Evolutionary conservation across 2,329 filamentous ascomycete species (phyloP), one percentile per base, ranked within the genome.

Genomic region (Aureobasidium musti): DNA sequence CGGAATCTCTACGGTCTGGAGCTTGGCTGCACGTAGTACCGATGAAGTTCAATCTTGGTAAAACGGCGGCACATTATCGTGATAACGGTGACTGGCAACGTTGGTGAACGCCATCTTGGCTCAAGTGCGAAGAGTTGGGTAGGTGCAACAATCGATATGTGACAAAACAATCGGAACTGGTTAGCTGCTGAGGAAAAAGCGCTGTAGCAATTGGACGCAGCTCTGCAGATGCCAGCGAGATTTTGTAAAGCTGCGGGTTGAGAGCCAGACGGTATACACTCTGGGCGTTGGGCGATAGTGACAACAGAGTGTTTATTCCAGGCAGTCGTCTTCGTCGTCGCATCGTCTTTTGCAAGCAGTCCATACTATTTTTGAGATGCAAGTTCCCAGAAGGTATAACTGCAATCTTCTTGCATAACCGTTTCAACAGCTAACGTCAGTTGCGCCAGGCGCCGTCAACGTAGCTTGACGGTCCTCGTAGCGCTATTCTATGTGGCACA

Each of bases 381-480:
- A 45, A 37, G n/a, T 26, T 49, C 30, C 43, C n/a, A 49, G 35
- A 61, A 30, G 21, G 5, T 11, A 8, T 23, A n/a, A 28, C 30
- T 10, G 57, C 8, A 49, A 49, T 61, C 57, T 61, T n/a, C 23
- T 49, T 61, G 57, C 57, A 49, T 61, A 30, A 37, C 57, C 59
- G 59, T 52, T 63, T 17, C 8, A 63, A 63, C 59, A 13, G 57
- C 4, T 2, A 63, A 63, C 45, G 59, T 41, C 10, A 39, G n/a
- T 39, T 56, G 35, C 33, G 53, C 35, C 53, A 41, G 35, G 53
- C 23, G 33, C 13, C 33, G 10, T 41, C 14, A 45, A 59, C 39
- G 26, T 59, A 37, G 26, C 19, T 11, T 30, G 30, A 45, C 26
- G 39, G 19, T 21, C 39, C 45, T 33, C 21, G 23, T 26, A 37